Base-by-base conservation (phyloP, 2,329 filamentous ascomycete species). In the Cercospora nicotianae region DNA sequence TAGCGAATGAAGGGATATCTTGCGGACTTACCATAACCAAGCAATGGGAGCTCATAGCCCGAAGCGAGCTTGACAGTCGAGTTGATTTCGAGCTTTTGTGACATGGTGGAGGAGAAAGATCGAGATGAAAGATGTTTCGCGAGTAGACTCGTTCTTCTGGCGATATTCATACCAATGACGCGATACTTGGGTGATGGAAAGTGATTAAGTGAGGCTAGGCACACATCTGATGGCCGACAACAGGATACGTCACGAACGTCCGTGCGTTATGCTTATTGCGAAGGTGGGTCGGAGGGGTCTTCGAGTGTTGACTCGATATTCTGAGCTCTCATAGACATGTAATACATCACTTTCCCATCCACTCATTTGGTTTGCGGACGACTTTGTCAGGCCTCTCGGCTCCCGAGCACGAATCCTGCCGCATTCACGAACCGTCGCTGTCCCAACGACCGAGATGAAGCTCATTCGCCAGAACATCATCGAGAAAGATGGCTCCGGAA, bases 391-490 rank as follows among this genome's bases (percentile, higher is more conserved):
- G 20, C 20, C 18, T 13, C 1, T 13, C 10, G 20, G 45, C 45
- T 51, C 20, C 1, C 10, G 18, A 26, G 45, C 45, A 51, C 20
- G 16, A 18, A 5, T 13, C 2, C 18, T 31, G 16, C 28, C 23
- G 48, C n/a, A 16, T 64, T 23, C 2, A 16, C 12, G 16, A n/a
- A 42, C 36, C 16, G 16, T n/a, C 33, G 28, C n/a, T 18, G 5
- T 31, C 13, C 30, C n/a, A n/a, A 28, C 18, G 3, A 7, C 23
- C 67, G 64, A 13, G 13, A 92, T 92, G 90, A 85, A 86, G 67
- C 83, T 91, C 53, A 85, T 91, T 73, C 90, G 89, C 77, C 86
- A 88, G 68, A 85, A 86, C 67, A 89, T 91, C 71, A 87, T 90
- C 67, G 72, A 76, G 74, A 86, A 86, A 67, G 85, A 89, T 79